These are phyloP conservation scores for Comarum palustre DNA, from an alignment of 306 rosid species.

Conservation along the genomic window DNA sequence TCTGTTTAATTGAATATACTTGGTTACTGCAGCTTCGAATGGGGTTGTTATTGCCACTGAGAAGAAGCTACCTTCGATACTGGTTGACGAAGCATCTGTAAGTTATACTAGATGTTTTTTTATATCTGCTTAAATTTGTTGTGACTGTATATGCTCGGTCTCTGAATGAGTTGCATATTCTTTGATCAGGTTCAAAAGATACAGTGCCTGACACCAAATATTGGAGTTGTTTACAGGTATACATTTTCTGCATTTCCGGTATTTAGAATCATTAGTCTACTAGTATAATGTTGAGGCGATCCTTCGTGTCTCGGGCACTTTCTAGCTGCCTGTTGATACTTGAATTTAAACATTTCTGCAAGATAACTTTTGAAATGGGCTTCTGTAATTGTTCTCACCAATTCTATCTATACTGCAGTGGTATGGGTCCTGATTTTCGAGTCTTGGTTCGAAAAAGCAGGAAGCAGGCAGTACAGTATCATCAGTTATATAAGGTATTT, in stretches of 20 bases:
- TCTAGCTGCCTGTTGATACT: not conserved
- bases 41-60: constrained; percentile 95
- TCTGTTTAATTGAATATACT: constrained; percentile 6
- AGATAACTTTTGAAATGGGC: not conserved
- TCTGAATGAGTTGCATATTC: not conserved
- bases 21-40: constrained; percentile 73
- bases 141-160: not conserved
- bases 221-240: constrained; percentile 94
- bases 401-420: constrained; percentile 43
- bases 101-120: constrained; percentile 27
- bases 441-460: constrained; percentile 93
- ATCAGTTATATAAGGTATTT: constrained; percentile 70
- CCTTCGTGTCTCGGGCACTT: not conserved
- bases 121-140: not conserved
- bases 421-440: constrained; percentile 98
- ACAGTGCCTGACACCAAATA: constrained; percentile 80
- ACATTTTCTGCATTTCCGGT: constrained; percentile 15
- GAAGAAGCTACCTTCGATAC: constrained; percentile 90
- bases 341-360: not conserved
- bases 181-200: constrained; percentile 79
- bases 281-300: not conserved
- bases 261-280: not conserved
- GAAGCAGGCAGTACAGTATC: constrained; percentile 95
- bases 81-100: constrained; percentile 92
- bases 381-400: not conserved